These are phyloP conservation scores for Penicillium frequentans DNA, from an alignment of 2,329 filamentous ascomycete species.

Conservation along the genomic window DNA sequence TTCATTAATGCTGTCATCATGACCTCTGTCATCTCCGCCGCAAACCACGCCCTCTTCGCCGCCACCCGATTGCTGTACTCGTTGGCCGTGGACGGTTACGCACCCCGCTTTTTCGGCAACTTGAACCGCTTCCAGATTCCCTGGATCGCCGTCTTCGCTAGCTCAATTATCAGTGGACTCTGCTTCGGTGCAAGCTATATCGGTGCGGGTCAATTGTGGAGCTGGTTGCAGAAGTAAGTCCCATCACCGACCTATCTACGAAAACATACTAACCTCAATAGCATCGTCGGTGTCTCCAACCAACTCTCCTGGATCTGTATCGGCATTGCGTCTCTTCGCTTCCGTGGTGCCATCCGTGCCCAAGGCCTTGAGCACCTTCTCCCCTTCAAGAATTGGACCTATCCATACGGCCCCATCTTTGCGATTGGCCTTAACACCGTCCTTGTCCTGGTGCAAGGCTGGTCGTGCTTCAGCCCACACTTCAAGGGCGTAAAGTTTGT, in stretches of 20 bases:
- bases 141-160: constrained; percentile 56
- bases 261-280: constrained; percentile 18
- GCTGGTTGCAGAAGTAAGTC: constrained; percentile 63
- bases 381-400: constrained; percentile 67
- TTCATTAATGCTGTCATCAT: constrained; percentile 64
- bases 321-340: constrained; percentile 64
- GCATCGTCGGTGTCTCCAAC: constrained; percentile 66
- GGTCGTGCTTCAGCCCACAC: constrained; percentile 57
- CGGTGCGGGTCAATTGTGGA: constrained; percentile 64
- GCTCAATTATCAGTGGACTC: constrained; percentile 55
- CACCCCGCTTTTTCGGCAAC: constrained; percentile 55
- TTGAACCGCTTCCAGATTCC: constrained; percentile 54
- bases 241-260: neutral
- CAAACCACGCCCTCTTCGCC: constrained; percentile 60
- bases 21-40: constrained; percentile 59
- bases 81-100: constrained; percentile 56
- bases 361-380: constrained; percentile 63
- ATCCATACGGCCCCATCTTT: constrained; percentile 61
- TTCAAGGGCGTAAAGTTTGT: constrained; percentile 63
- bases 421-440: constrained; percentile 59
- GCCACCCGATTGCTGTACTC: constrained; percentile 59
- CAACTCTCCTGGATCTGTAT: constrained; percentile 66
- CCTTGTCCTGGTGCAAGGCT: constrained; percentile 64
- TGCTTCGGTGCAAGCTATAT: constrained; percentile 68
- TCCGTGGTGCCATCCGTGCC: constrained; percentile 56